Conservation (phyloP, 192 early-diverging fungal genomes). For the Jimgerdemannia flammicorona region DNA sequence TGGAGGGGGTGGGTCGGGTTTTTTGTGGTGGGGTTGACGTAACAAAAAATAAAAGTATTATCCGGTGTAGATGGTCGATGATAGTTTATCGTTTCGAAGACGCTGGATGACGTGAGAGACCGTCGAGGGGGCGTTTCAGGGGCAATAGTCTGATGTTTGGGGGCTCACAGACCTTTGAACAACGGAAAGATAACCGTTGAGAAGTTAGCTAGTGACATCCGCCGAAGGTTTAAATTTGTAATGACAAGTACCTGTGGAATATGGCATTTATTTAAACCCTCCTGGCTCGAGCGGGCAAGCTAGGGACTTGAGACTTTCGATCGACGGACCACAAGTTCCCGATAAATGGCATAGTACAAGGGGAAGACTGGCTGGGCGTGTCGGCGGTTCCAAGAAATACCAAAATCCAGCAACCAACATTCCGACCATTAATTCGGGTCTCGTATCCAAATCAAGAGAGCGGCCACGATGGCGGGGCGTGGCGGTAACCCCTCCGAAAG, state of each 20-base stretch:
- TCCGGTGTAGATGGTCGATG: no score
- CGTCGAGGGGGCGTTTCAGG: not conserved
- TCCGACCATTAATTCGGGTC: not conserved
- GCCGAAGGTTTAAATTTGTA: not conserved
- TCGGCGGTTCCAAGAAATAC: not conserved
- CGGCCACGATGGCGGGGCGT: not conserved
- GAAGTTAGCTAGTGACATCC: not conserved
- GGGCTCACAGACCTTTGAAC: not conserved
- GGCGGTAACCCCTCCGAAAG: not conserved
- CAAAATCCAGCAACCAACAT: not conserved
- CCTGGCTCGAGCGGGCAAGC: not conserved
- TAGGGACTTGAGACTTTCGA: not conserved
- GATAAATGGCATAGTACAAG: not conserved
- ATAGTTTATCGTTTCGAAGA: not conserved
- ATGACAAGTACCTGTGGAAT: not conserved
- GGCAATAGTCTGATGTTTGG: not conserved
- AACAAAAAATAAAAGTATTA: not conserved
- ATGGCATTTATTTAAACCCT: not conserved
- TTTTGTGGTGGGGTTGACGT: not conserved
- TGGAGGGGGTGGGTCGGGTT: not conserved
- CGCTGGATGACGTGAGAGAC: not conserved
- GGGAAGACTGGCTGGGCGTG: not conserved
- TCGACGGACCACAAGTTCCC: not conserved
- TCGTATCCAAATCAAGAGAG: not conserved
- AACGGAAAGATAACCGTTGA: not conserved